Evolutionary conservation across 306 rosid species (phyloP).

Genomic region (Gastrolobium bilobum): DNA sequence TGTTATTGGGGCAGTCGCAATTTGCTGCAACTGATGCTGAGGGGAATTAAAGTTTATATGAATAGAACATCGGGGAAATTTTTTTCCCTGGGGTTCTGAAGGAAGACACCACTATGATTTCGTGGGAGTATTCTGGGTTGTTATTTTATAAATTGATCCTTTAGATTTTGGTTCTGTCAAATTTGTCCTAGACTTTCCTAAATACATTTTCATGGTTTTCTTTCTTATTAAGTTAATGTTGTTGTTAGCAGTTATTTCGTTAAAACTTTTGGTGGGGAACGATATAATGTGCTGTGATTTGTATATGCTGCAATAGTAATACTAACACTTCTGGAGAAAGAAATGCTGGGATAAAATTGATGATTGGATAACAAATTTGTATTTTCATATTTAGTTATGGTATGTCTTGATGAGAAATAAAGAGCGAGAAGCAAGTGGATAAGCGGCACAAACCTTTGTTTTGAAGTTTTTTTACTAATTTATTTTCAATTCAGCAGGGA

Average conservation of each 20-base stretch:
- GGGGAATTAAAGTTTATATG: constrained; percentile 36
- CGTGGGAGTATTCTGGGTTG: background rate
- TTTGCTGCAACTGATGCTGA: constrained; percentile 20
- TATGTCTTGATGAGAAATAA: no score
- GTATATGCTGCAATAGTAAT: background rate
- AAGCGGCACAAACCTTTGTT: no score
- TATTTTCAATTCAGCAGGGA: no score
- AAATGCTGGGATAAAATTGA: background rate
- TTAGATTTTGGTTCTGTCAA: constrained; percentile 28
- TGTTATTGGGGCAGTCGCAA: constrained; percentile 24
- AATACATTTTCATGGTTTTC: background rate
- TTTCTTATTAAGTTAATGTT: background rate
- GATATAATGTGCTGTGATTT: background rate
- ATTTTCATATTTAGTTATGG: background rate
- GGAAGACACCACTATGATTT: constrained; percentile 7
- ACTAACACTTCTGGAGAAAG: no score
- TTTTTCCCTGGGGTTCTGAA: background rate
- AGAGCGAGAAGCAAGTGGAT: no score
- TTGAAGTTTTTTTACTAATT: no score
- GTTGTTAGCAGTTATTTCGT: background rate
- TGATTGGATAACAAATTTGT: background rate
- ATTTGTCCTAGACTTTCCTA: background rate
- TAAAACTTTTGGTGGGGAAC: background rate
- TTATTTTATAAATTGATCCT: background rate
- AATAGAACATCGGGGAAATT: constrained; percentile 16